phyloP scores from a whole-genome alignment of 2,329 filamentous ascomycete genomes.

The Diaporthe aspalathi region DNA sequence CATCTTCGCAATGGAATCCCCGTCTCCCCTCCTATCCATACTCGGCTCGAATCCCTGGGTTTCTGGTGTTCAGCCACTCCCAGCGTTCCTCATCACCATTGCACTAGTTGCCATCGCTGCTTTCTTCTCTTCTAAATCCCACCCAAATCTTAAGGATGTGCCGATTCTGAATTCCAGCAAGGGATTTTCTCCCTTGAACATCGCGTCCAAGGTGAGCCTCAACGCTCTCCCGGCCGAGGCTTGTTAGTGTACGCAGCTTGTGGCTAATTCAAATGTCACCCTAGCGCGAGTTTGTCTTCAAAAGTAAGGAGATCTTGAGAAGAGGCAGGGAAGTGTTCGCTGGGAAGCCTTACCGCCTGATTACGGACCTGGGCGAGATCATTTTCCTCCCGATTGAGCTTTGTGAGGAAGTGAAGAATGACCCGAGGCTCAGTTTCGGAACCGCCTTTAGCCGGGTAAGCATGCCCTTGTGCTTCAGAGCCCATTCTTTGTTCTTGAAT shows the following conservation, averaged over 20 bases:
- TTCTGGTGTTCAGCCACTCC: not conserved
- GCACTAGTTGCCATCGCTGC: not conserved
- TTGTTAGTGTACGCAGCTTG: no score
- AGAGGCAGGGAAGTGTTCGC: not conserved
- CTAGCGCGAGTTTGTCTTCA: not conserved
- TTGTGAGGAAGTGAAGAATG: not conserved
- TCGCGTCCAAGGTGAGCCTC: constrained; percentile 5
- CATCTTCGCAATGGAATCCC: not conserved
- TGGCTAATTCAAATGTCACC: not conserved
- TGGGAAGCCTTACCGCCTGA: constrained; percentile 3
- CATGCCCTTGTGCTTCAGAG: no score
- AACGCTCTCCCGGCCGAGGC: no score
- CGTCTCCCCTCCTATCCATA: not conserved
- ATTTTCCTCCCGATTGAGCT: not conserved
- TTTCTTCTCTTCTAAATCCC: not conserved
- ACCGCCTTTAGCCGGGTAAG: not conserved
- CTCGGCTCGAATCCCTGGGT: not conserved
- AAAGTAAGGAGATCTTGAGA: not conserved
- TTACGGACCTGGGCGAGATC: constrained; percentile 2
- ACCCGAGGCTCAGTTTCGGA: not conserved
- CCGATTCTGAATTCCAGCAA: not conserved
- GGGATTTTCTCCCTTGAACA: not conserved
- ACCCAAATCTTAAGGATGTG: not conserved
- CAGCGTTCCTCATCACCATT: not conserved
- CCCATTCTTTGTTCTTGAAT: not conserved